phyloP scores from a whole-genome alignment of 345 rosid genomes.

The Boechera stricta region DNA sequence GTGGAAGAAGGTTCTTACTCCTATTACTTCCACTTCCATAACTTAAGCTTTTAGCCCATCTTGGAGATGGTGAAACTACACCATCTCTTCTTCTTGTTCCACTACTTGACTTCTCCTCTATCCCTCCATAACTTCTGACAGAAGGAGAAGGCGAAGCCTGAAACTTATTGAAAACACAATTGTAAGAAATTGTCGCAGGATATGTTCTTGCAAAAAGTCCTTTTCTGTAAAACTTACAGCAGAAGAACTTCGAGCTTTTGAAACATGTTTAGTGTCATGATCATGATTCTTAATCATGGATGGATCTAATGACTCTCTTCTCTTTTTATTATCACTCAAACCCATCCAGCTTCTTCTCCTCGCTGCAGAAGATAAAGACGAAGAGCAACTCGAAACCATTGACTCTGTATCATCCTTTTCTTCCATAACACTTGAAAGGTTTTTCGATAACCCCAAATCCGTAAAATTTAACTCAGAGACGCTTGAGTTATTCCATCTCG shows the following conservation, averaged over 20 bases:
- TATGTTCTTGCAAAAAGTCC: not conserved
- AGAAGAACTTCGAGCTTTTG: constrained; percentile 21
- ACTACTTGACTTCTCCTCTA: constrained; percentile 46
- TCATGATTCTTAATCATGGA: constrained; percentile 40
- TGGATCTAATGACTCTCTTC: constrained; percentile 44
- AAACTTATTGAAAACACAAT: not conserved
- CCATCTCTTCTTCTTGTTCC: constrained; percentile 45
- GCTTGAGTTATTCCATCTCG: constrained; percentile 40
- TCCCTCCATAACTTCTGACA: constrained; percentile 37
- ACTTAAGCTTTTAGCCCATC: constrained; percentile 41
- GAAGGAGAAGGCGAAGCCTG: constrained; percentile 49
- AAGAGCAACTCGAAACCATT: constrained; percentile 35
- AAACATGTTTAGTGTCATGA: constrained; percentile 42
- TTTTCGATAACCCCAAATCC: constrained; percentile 33
- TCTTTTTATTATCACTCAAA: constrained; percentile 33
- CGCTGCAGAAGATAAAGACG: constrained; percentile 26
- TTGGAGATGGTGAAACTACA: constrained; percentile 34
- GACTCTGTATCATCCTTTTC: constrained; percentile 55
- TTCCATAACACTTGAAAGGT: constrained; percentile 31
- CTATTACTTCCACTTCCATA: constrained; percentile 36
- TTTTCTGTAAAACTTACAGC: constrained; percentile 40
- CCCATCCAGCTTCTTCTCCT: constrained; percentile 63
- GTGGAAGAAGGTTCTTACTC: constrained; percentile 36
- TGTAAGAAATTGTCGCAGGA: not conserved
- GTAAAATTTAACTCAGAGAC: constrained; percentile 32